A percentile compares a stretch with the other conserved stretches of the same genome.
Conservation (phyloP, 2,329 filamentous ascomycete genomes). For the Fusarium solani-melongenae region DNA sequence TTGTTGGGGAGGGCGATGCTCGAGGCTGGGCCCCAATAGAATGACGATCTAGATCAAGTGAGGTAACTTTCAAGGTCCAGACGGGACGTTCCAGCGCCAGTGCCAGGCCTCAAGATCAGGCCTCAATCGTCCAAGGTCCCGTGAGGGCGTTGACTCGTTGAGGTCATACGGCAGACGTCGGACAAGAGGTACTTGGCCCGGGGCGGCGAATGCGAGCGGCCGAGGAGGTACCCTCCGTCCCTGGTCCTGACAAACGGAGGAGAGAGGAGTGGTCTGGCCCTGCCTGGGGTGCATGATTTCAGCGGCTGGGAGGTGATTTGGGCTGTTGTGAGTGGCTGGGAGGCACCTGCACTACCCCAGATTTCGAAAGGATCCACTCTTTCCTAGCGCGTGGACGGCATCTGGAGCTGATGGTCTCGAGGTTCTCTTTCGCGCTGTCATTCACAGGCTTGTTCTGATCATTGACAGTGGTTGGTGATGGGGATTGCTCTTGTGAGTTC, state of each 20-base stretch:
- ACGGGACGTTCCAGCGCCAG: background rate
- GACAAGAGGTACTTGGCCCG: constrained; percentile 14
- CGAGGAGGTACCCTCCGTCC: constrained; percentile 8
- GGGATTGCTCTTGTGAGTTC: background rate
- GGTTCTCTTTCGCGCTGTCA: background rate
- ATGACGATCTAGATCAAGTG: constrained; percentile 26
- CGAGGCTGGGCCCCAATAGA: background rate
- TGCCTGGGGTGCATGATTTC: constrained; percentile 2
- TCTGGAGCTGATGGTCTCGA: background rate
- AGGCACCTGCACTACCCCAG: constrained; percentile 32
- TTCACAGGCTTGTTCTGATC: background rate
- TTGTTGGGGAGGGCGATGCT: constrained; percentile 1
- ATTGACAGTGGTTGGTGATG: background rate
- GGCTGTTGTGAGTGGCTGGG: constrained; percentile 34
- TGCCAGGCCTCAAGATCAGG: constrained; percentile 25
- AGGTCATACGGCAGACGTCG: constrained; percentile 38
- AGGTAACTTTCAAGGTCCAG: background rate
- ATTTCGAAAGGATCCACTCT: constrained; percentile 25
- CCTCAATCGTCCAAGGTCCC: constrained; percentile 31
- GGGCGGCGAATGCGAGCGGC: constrained; percentile 1
- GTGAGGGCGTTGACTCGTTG: constrained; percentile 34
- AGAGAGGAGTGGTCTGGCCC: background rate
- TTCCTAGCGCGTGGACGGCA: constrained; percentile 8
- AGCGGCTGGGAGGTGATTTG: background rate
- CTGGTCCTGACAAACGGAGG: background rate